Evolutionary conservation across 176 grass and related monocot species (phyloP).

Genomic region (Poa annua): DNA sequence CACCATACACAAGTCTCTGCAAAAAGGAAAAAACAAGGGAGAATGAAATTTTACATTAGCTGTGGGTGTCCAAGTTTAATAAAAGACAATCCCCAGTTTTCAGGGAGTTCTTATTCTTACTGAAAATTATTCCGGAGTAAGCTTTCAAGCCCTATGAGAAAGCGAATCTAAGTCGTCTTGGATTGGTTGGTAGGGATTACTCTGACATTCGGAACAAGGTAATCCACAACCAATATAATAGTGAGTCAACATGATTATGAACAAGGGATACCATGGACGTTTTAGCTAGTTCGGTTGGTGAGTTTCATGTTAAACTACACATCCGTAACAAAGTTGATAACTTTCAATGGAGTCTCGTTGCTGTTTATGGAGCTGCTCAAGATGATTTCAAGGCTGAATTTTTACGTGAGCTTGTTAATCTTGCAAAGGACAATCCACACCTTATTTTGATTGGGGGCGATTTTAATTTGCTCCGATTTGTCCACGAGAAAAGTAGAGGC

Average conservation of each 20-base stretch:
- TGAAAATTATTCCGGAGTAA: conserved; percentile 93
- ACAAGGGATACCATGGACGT: too few species aligned
- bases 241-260: conserved; percentile 31
- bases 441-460: too few species aligned
- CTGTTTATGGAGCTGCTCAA: too few species aligned
- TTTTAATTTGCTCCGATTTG: too few species aligned
- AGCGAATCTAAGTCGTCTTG: conserved; percentile 85
- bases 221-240: conserved; percentile 73
- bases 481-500: too few species aligned
- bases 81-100: conserved; percentile 13
- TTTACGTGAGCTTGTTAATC: too few species aligned
- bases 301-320: too few species aligned
- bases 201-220: conserved; percentile 85
- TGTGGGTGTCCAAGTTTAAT: conserved; percentile 29
- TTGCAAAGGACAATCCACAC: too few species aligned
- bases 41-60: conserved; percentile 30
- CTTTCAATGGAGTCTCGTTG: too few species aligned
- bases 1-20: conserved; percentile 84
- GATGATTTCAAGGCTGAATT: too few species aligned
- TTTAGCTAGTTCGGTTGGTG: too few species aligned
- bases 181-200: conserved; percentile 63
- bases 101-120: conserved; percentile 45
- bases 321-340: too few species aligned
- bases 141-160: conserved; percentile 98
- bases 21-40: conserved; percentile 38